Percentiles rank a stretch among this genome's conserved stretches.
Conservation (phyloP, 441 rosid species). For the Raphanus hybrid region DNA sequence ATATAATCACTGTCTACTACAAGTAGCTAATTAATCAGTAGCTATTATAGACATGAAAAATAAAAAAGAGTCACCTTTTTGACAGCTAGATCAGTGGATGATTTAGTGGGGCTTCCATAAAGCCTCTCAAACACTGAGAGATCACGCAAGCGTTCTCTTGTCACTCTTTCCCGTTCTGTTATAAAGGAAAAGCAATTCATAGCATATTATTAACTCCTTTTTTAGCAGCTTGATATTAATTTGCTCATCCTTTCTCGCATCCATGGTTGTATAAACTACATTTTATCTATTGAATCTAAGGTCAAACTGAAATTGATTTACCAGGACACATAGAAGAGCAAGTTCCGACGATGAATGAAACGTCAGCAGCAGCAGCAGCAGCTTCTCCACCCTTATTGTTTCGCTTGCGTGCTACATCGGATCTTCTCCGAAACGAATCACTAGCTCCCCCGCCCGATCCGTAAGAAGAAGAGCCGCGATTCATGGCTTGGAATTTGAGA, state of each 20-base stretch:
- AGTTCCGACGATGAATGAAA: constrained; percentile 61
- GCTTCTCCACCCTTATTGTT: constrained; percentile 14
- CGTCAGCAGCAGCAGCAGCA: constrained; percentile 19
- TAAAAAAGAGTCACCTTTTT: constrained; percentile 60
- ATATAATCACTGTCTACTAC: too few species aligned
- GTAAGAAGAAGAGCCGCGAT: constrained; percentile 19
- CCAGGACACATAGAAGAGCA: constrained; percentile 95
- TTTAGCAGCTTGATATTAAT: not conserved
- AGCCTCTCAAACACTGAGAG: constrained; percentile 84
- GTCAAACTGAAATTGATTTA: constrained; percentile 25
- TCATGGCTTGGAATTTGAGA: constrained; percentile 20
- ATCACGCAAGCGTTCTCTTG: constrained; percentile 77
- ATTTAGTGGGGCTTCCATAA: constrained; percentile 71
- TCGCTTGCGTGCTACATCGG: constrained; percentile 24
- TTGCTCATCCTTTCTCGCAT: not conserved
- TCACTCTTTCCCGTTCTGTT: constrained; percentile 71
- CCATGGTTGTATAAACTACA: too few species aligned
- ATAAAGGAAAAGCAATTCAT: constrained; percentile 10
- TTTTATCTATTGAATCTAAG: not conserved
- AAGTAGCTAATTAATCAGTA: too few species aligned
- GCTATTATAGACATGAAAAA: too few species aligned
- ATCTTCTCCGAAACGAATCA: constrained; percentile 34
- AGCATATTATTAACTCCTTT: not conserved
- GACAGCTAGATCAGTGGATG: constrained; percentile 76
- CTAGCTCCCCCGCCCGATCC: constrained; percentile 24